phyloP scores from a whole-genome alignment of 1,284 basidiomycete species.

The Ceratobasidium sp. region DNA sequence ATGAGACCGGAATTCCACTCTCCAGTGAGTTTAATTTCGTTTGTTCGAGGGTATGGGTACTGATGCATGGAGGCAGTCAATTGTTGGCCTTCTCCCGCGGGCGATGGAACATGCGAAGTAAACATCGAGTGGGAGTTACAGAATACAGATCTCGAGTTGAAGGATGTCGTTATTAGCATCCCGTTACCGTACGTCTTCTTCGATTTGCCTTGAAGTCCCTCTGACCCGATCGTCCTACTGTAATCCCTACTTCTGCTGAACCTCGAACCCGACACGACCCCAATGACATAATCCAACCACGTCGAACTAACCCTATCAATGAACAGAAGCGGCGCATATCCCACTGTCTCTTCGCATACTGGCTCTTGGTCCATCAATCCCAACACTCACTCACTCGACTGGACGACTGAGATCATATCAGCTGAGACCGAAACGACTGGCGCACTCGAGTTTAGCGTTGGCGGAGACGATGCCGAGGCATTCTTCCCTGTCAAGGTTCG shows the following conservation, averaged over 20 bases:
- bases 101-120: conserved; percentile 89
- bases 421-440: conserved; percentile 66
- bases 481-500: conserved; percentile 92
- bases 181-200: conserved; percentile 78
- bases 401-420: conserved; percentile 74
- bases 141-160: conserved; percentile 76
- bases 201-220: conserved; percentile 11
- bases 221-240: conserved; percentile 2
- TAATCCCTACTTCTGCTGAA: conserved; percentile 34
- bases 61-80: conserved; percentile 66
- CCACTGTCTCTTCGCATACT: conserved; percentile 75
- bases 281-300: no score
- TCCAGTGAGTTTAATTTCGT: conserved; percentile 67
- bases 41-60: background rate
- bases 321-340: conserved; percentile 75
- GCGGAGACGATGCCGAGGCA: conserved; percentile 79
- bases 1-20: conserved; percentile 89
- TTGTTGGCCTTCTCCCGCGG: conserved; percentile 93
- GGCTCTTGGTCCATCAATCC: conserved; percentile 85
- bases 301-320: conserved; percentile 28
- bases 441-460: conserved; percentile 85
- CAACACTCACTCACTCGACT: conserved; percentile 78
- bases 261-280: no score
- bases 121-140: conserved; percentile 98
- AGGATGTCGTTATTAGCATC: conserved; percentile 88